Conservation (phyloP, 371 early-diverging fungal species). For the Mortierella sp. region DNA sequence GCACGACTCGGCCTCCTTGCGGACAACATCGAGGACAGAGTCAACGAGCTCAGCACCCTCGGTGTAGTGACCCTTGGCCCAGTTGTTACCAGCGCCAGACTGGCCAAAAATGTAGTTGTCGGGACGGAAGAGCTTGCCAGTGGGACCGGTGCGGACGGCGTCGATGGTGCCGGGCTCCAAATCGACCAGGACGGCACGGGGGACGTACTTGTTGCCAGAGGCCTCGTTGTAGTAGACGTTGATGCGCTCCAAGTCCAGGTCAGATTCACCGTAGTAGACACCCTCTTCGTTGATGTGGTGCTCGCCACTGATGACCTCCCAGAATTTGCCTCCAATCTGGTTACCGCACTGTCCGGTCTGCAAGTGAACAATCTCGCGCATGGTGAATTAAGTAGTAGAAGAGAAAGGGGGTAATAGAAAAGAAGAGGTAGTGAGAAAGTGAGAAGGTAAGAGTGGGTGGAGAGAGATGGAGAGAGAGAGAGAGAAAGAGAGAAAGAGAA, state of each 20-base stretch:
- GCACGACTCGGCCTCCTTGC: slow-evolving; percentile 88
- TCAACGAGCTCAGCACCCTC: slow-evolving; percentile 96
- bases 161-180: slow-evolving; percentile 99
- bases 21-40: slow-evolving; percentile 87
- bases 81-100: slow-evolving; percentile 95
- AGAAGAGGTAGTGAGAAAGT: not conserved
- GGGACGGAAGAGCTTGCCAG: slow-evolving; percentile 72
- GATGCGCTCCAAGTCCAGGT: slow-evolving; percentile 94
- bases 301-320: slow-evolving; percentile 81
- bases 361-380: slow-evolving; percentile 99
- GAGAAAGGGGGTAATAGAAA: not conserved
- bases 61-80: slow-evolving; percentile 97
- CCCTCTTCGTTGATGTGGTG: slow-evolving; percentile 88
- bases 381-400: slow-evolving; percentile 53
- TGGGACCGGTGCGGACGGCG: slow-evolving; percentile 77
- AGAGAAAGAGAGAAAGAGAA: not conserved
- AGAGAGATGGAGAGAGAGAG: slow-evolving; percentile 6
- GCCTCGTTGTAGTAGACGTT: slow-evolving; percentile 98
- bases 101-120: slow-evolving; percentile 89
- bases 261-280: slow-evolving; percentile 78
- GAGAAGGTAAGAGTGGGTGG: slow-evolving; percentile 2
- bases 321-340: slow-evolving; percentile 61
- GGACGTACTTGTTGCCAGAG: slow-evolving; percentile 80
- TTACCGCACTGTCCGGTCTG: slow-evolving; percentile 97
- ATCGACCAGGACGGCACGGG: slow-evolving; percentile 97